Percentiles rank a stretch among this genome's conserved stretches.
Evolutionary conservation across 306 rosid genomes (phyloP).

Genomic region (Erythrophleum fordii): DNA sequence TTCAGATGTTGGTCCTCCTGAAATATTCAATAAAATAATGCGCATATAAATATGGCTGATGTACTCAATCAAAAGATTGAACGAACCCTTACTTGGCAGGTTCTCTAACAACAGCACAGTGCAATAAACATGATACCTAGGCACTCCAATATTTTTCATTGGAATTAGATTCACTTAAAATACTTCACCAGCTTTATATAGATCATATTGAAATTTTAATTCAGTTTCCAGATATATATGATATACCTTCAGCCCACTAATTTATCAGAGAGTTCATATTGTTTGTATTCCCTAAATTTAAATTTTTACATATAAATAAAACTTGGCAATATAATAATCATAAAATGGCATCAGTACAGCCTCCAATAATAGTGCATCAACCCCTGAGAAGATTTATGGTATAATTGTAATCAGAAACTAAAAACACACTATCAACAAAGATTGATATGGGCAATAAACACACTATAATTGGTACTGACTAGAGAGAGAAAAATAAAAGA

Average conservation of each 20-base stretch:
- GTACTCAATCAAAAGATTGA: constrained; percentile 9
- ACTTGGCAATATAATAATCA: background rate
- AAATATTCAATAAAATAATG: constrained; percentile 34
- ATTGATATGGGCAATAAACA: no score
- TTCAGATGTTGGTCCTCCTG: constrained; percentile 97
- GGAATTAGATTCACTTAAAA: constrained; percentile 12
- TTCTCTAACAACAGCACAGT: constrained; percentile 4
- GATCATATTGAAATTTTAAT: constrained; percentile 21
- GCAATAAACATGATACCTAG: constrained; percentile 21
- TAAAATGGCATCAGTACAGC: background rate
- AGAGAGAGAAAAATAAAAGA: background rate
- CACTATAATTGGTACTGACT: background rate
- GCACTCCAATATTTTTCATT: background rate
- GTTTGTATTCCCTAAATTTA: background rate
- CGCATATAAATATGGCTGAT: background rate
- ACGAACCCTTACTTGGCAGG: constrained; percentile 4
- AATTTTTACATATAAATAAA: background rate
- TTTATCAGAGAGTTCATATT: background rate
- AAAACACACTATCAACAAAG: background rate
- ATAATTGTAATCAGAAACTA: constrained; percentile 12
- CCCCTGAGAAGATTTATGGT: background rate
- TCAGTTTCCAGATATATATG: background rate
- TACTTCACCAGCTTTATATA: background rate
- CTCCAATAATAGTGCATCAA: background rate
- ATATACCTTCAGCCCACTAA: background rate